Conservation (phyloP, 495 filamentous ascomycete species). For the Sordaria brevicollis region DNA sequence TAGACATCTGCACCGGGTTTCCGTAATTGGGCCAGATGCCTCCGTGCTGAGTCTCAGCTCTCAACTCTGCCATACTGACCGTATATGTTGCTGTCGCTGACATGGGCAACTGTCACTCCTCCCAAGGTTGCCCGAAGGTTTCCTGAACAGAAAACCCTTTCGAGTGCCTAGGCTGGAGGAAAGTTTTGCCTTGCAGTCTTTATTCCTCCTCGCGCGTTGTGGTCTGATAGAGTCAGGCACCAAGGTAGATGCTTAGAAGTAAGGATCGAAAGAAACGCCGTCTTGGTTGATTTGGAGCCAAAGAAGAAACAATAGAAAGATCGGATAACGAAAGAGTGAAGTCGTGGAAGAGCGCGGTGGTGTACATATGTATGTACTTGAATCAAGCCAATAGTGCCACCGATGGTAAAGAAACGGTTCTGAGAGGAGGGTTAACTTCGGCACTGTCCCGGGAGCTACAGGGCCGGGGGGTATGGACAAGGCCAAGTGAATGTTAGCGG, state of each 20-base stretch:
- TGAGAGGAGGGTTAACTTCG: conserved; percentile 30
- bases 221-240: background rate
- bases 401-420: conserved; percentile 35
- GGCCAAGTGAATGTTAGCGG: conserved; percentile 33
- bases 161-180: background rate
- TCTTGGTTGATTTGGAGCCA: background rate
- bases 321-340: conserved; percentile 30
- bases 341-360: conserved; percentile 21
- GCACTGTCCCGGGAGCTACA: conserved; percentile 36
- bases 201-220: background rate
- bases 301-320: conserved; percentile 19
- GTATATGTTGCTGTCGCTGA: conserved; percentile 43
- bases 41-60: conserved; percentile 39
- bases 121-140: conserved; percentile 7
- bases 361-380: conserved; percentile 34
- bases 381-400: conserved; percentile 34
- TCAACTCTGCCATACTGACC: conserved; percentile 46
- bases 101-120: conserved; percentile 37
- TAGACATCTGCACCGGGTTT: conserved; percentile 35
- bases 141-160: conserved; percentile 6
- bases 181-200: background rate
- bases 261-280: background rate
- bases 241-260: background rate
- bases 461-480: conserved; percentile 26
- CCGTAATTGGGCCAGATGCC: conserved; percentile 43